phyloP scores from a whole-genome alignment of 139 green algal genomes.

The Chlorella sorokiniana region DNA sequence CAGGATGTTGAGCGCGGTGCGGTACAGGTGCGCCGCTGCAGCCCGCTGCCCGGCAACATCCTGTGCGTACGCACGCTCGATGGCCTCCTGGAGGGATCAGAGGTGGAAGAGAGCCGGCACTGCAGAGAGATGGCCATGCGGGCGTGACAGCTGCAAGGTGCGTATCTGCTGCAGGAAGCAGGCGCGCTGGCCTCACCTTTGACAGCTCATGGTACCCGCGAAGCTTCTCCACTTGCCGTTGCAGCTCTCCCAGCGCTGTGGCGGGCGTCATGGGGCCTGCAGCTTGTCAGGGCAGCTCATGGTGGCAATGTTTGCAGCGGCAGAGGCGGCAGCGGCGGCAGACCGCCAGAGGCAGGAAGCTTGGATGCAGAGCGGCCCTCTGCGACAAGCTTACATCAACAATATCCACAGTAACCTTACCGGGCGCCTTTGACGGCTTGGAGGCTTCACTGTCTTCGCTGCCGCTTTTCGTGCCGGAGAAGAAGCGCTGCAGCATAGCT shows the following conservation, averaged over 20 bases:
- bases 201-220: constrained; percentile 63
- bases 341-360: too few species aligned
- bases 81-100: constrained; percentile 53
- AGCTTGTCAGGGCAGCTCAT: background rate
- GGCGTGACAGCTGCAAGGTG: background rate
- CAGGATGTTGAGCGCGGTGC: constrained; percentile 54
- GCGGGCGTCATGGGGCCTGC: background rate
- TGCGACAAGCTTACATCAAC: too few species aligned
- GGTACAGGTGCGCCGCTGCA: constrained; percentile 60
- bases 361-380: too few species aligned
- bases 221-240: constrained; percentile 60
- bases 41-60: constrained; percentile 42
- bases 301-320: background rate
- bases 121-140: background rate
- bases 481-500: constrained; percentile 6
- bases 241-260: background rate
- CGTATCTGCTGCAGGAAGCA: background rate
- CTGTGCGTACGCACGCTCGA: constrained; percentile 54
- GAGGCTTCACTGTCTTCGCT: background rate
- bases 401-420: background rate
- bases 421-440: background rate
- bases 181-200: constrained; percentile 41
- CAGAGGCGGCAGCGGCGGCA: too few species aligned
- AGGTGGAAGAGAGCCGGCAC: background rate
- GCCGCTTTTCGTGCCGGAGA: background rate